Evolutionary conservation across 1,284 basidiomycete species (phyloP).

Genomic region (Tilletia walkeri): DNA sequence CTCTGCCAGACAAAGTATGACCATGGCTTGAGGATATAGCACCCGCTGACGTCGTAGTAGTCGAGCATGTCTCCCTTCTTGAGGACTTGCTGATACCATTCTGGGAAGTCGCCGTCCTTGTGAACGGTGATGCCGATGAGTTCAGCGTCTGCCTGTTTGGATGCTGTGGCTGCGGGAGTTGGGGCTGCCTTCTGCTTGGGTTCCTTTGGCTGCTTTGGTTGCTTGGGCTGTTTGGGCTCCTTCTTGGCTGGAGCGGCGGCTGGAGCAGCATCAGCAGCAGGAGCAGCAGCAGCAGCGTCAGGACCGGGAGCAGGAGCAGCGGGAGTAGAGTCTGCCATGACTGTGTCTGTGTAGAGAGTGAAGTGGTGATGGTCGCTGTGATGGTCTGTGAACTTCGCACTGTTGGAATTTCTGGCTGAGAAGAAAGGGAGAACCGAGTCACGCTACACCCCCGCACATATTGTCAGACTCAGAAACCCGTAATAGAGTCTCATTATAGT

Average conservation of each 20-base stretch:
- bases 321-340: neutral
- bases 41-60: conserved; percentile 97
- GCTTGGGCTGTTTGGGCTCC: neutral
- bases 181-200: neutral
- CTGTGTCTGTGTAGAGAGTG: neutral
- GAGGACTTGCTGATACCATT: conserved; percentile 69
- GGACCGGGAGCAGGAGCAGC: neutral
- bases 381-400: too few relatives aligned
- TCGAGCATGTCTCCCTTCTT: conserved; percentile 98
- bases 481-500: neutral
- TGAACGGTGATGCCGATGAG: conserved; percentile 55
- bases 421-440: conserved; percentile 3
- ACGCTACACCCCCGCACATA: neutral
- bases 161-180: conserved; percentile 20
- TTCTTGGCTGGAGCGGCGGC: neutral
- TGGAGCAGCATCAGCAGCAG: neutral
- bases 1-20: conserved; percentile 95
- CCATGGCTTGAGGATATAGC: conserved; percentile 97
- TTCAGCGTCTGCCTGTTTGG: conserved; percentile 50
- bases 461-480: neutral
- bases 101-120: conserved; percentile 53
- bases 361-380: too few relatives aligned
- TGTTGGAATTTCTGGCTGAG: neutral
- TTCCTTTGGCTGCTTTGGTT: conserved; percentile 1
- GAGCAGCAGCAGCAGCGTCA: neutral